A percentile compares a stretch with the other conserved stretches of the same genome.
Evolutionary conservation across 2,329 filamentous ascomycete genomes (phyloP).

Genomic region (Paecilomyces sp.): DNA sequence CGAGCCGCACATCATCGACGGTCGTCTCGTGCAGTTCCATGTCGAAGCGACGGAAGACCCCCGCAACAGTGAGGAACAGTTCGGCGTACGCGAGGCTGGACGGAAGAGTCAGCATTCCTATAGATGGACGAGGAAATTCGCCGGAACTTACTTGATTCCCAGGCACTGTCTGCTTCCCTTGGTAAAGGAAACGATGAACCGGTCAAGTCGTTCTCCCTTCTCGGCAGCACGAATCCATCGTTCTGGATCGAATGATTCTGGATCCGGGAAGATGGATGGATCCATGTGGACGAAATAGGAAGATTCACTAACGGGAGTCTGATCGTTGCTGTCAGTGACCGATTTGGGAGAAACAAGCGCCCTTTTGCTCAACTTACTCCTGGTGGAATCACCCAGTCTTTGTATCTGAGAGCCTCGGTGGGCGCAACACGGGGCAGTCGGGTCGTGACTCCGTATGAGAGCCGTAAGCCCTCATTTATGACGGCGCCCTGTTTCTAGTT

Average conservation of each 20-base stretch:
- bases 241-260: conserved; percentile 28
- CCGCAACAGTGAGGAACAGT: conserved; percentile 22
- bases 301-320: conserved; percentile 33
- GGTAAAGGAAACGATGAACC: conserved; percentile 32
- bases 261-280: conserved; percentile 28
- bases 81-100: conserved; percentile 25
- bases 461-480: conserved; percentile 27
- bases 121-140: not conserved
- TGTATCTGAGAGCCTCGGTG: conserved; percentile 20
- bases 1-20: conserved; percentile 18
- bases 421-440: conserved; percentile 24
- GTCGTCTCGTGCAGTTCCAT: conserved; percentile 26
- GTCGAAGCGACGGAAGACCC: conserved; percentile 21
- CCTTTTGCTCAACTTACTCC: conserved; percentile 13
- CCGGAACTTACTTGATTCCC: conserved; percentile 32
- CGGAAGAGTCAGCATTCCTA: not conserved
- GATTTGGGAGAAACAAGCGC: not conserved
- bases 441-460: conserved; percentile 21
- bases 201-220: conserved; percentile 24
- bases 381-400: conserved; percentile 24
- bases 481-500: conserved; percentile 14
- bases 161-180: conserved; percentile 40
- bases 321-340: not conserved
- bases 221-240: conserved; percentile 28
- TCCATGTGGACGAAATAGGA: conserved; percentile 28